Conservation (phyloP, 1,284 basidiomycete species). For the Trametes polyzona region DNA sequence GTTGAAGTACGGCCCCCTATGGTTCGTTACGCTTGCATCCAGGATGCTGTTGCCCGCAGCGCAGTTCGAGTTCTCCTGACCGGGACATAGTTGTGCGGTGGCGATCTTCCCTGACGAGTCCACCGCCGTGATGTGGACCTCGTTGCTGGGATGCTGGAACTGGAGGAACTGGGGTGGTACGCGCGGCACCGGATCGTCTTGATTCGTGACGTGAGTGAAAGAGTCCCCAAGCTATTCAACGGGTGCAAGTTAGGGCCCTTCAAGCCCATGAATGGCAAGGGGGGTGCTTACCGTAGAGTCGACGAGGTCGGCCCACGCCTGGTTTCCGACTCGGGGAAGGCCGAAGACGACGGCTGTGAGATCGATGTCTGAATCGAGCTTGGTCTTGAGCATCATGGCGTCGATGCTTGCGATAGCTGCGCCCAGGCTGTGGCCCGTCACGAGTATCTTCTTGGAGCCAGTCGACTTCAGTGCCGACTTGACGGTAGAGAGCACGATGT, state of each 20-base stretch:
- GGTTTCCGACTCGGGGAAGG: slow-evolving; percentile 46
- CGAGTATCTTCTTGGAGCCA: slow-evolving; percentile 42
- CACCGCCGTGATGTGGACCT: slow-evolving; percentile 41
- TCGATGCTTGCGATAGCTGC: slow-evolving; percentile 51
- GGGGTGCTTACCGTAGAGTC: slow-evolving; percentile 37
- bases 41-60: slow-evolving; percentile 27
- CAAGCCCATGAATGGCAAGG: not conserved
- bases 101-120: slow-evolving; percentile 30
- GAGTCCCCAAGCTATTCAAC: slow-evolving; percentile 21
- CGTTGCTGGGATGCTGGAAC: slow-evolving; percentile 40
- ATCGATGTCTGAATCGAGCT: slow-evolving; percentile 29
- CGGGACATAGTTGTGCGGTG: slow-evolving; percentile 30
- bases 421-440: slow-evolving; percentile 42
- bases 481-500: slow-evolving; percentile 43
- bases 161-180: slow-evolving; percentile 39
- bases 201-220: slow-evolving; percentile 40
- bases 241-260: not conserved
- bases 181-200: slow-evolving; percentile 40
- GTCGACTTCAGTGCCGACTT: slow-evolving; percentile 39
- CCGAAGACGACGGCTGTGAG: slow-evolving; percentile 20
- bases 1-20: slow-evolving; percentile 28
- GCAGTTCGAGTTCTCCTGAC: slow-evolving; percentile 37
- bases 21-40: slow-evolving; percentile 26
- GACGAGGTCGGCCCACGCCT: slow-evolving; percentile 49
- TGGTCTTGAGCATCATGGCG: slow-evolving; percentile 44